phyloP scores from a whole-genome alignment of 1,284 basidiomycete genomes.

The Puccinia horiana region DNA sequence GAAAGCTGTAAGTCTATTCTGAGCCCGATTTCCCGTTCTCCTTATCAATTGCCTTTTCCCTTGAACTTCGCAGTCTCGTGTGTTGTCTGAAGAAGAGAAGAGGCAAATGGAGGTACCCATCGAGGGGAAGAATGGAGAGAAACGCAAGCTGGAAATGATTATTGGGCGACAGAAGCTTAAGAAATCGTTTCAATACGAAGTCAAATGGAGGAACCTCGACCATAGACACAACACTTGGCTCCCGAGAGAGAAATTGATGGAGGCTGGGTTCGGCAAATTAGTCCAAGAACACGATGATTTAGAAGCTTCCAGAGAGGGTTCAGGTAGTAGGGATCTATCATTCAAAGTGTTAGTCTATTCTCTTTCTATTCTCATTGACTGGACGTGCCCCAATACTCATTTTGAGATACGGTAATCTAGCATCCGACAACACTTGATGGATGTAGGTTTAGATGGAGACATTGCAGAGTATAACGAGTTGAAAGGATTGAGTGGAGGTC shows the following conservation, averaged over 20 bases:
- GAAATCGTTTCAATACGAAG: constrained; percentile 89
- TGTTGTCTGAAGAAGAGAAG: constrained; percentile 84
- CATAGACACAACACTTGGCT: constrained; percentile 93
- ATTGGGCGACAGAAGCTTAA: constrained; percentile 98
- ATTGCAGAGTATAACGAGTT: constrained; percentile 98
- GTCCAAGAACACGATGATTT: constrained; percentile 96
- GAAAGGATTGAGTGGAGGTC: constrained; percentile 68
- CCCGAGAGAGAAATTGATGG: constrained; percentile 80
- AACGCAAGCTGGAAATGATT: constrained; percentile 81
- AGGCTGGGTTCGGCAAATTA: constrained; percentile 86
- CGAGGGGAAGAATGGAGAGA: constrained; percentile 85
- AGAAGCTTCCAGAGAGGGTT: constrained; percentile 87
- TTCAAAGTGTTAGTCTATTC: constrained; percentile 54
- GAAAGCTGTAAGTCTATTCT: constrained; percentile 65
- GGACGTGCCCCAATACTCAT: neutral
- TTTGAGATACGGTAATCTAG: constrained; percentile 17
- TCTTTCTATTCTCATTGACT: constrained; percentile 61
- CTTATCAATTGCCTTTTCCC: neutral
- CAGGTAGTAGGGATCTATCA: constrained; percentile 65
- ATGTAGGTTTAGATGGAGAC: constrained; percentile 93
- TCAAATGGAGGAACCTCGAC: constrained; percentile 93
- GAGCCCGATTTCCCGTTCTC: neutral
- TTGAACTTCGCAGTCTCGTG: constrained; percentile 66
- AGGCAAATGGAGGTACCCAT: constrained; percentile 80
- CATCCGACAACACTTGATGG: constrained; percentile 58